A percentile compares a stretch with the other conserved stretches of the same genome.
phyloP scores from a whole-genome alignment of 192 early-diverging fungal genomes.

The Backusella luteola region DNA sequence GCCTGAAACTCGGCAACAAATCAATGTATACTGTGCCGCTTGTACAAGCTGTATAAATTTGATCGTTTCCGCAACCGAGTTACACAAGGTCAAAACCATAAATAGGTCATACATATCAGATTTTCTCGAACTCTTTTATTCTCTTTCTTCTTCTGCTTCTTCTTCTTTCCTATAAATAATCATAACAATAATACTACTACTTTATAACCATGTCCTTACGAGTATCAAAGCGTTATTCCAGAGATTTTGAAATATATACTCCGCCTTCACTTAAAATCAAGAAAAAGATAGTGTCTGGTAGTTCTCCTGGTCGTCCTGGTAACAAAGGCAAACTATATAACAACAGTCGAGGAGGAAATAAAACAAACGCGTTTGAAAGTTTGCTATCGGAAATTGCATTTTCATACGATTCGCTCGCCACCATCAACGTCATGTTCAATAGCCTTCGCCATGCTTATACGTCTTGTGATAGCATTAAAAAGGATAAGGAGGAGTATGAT shows the following conservation, averaged over 20 bases:
- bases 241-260: background rate
- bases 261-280: background rate
- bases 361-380: background rate
- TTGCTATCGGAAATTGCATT: conserved; percentile 4
- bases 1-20: background rate
- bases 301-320: background rate
- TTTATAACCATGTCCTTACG: background rate
- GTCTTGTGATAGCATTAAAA: background rate
- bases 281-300: background rate
- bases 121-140: background rate
- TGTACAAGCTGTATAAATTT: conserved; percentile 1
- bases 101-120: conserved; percentile 6
- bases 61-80: background rate
- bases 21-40: background rate
- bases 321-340: background rate
- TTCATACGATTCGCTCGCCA: conserved; percentile 5
- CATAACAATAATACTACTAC: background rate
- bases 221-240: background rate
- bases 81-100: background rate
- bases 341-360: background rate
- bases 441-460: conserved; percentile 8
- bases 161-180: background rate
- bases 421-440: conserved; percentile 14
- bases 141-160: background rate
- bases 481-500: background rate